Evolutionary conservation across 2,329 filamentous ascomycete genomes (phyloP).

Genomic region (Botrytis tulipae): DNA sequence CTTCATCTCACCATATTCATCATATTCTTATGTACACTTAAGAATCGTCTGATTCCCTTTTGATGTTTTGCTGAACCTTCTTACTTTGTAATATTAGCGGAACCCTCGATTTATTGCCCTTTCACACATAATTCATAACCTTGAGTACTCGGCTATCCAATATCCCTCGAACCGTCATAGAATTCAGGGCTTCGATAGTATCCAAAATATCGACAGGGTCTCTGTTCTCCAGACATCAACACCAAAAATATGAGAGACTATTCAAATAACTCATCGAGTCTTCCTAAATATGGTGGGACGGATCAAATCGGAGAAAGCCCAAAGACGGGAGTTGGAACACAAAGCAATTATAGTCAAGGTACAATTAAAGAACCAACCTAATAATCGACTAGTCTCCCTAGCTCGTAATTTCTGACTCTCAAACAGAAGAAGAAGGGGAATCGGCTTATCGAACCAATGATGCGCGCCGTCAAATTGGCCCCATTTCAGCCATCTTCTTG

Average conservation of each 20-base stretch:
- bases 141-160: neutral
- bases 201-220: neutral
- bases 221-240: too few species aligned
- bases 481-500: slow-evolving; percentile 55
- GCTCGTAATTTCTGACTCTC: neutral
- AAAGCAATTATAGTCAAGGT: slow-evolving; percentile 13
- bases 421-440: slow-evolving; percentile 9
- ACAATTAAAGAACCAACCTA: neutral
- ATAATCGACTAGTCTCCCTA: neutral
- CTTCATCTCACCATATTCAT: slow-evolving; percentile 1
- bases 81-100: neutral
- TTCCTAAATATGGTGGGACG: slow-evolving; percentile 5
- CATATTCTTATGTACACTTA: neutral
- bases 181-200: neutral
- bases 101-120: neutral
- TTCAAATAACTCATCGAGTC: neutral
- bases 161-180: neutral
- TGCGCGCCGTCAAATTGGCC: slow-evolving; percentile 51
- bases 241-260: neutral
- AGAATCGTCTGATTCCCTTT: neutral
- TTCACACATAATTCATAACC: neutral
- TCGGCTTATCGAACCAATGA: slow-evolving; percentile 20
- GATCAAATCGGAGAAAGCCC: neutral
- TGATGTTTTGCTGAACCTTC: neutral
- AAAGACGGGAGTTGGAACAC: slow-evolving; percentile 9